Percentiles rank a stretch among this genome's conserved stretches.
Evolutionary conservation across 805 yeast genomes (phyloP).

Genomic region (Komagataella ulmi): DNA sequence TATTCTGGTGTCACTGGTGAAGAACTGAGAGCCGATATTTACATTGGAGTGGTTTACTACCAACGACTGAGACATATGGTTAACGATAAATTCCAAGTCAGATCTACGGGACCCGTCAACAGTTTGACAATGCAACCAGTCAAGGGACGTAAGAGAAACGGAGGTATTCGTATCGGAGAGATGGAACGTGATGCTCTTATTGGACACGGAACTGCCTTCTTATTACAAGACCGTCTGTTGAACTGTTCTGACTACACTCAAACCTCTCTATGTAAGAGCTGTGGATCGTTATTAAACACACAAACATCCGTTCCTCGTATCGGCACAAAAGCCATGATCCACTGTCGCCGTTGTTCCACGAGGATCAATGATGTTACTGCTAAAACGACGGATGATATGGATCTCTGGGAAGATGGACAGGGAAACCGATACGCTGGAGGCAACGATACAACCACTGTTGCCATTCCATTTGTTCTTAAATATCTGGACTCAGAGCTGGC

Average conservation of each 20-base stretch:
- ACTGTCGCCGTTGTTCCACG: conserved; percentile 87
- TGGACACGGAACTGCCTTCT: conserved; percentile 95
- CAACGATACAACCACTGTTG: conserved; percentile 84
- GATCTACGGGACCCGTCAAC: conserved; percentile 97
- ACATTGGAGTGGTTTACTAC: conserved; percentile 93
- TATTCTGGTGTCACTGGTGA: conserved; percentile 98
- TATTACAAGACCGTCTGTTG: conserved; percentile 86
- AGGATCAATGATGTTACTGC: conserved; percentile 45
- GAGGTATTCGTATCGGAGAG: conserved; percentile 99
- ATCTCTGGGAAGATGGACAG: conserved; percentile 95
- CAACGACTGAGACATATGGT: conserved; percentile 99
- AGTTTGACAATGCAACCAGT: conserved; percentile 98
- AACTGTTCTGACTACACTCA: conserved; percentile 95
- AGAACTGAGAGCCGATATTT: conserved; percentile 90
- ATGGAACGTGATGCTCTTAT: conserved; percentile 99
- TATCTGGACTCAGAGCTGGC: conserved; percentile 90
- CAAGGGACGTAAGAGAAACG: conserved; percentile 95
- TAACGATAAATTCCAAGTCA: conserved; percentile 97
- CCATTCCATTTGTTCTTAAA: conserved; percentile 91
- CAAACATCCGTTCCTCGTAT: conserved; percentile 86
- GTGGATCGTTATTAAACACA: conserved; percentile 87
- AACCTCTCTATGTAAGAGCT: conserved; percentile 76
- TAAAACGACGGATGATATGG: conserved; percentile 49
- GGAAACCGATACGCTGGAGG: conserved; percentile 91
- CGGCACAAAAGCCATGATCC: conserved; percentile 62